These are phyloP conservation scores for Coniochaeta ligniaria DNA, from an alignment of 2,329 filamentous ascomycete genomes.

Conservation along the genomic window DNA sequence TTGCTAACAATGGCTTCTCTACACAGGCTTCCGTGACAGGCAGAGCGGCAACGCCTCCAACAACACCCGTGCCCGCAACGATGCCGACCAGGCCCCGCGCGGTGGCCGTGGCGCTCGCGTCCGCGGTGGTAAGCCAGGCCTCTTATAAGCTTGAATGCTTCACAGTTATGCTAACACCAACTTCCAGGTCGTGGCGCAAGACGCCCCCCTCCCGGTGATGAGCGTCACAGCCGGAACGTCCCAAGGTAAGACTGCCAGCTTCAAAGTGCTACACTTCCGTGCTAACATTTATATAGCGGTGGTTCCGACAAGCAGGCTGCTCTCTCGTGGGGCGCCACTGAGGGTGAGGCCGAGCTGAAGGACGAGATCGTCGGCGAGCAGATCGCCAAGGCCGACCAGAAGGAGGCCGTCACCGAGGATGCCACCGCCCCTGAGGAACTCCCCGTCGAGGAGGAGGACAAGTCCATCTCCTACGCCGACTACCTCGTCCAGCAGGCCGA, in stretches of 20 bases:
- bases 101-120: constrained; percentile 53
- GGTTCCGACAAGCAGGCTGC: constrained; percentile 81
- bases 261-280: neutral
- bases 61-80: constrained; percentile 55
- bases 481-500: constrained; percentile 68
- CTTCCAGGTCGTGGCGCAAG: constrained; percentile 44
- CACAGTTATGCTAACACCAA: neutral
- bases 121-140: constrained; percentile 44
- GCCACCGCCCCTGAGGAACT: constrained; percentile 26
- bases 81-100: constrained; percentile 57
- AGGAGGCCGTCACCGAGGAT: constrained; percentile 49
- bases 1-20: constrained; percentile 10
- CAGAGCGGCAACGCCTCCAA: constrained; percentile 75
- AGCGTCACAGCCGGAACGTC: constrained; percentile 44
- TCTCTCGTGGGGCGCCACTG: constrained; percentile 81
- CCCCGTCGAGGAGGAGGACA: constrained; percentile 34
- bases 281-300: constrained; percentile 30
- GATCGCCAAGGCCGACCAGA: constrained; percentile 80
- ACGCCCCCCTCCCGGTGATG: constrained; percentile 45
- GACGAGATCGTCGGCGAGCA: constrained; percentile 89
- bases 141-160: neutral
- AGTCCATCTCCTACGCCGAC: constrained; percentile 81
- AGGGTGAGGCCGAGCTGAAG: constrained; percentile 76
- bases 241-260: constrained; percentile 34
- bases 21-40: constrained; percentile 79